These are phyloP conservation scores for Triangularia verruculosa DNA, from an alignment of 2,329 filamentous ascomycete genomes.

Conservation along the genomic window DNA sequence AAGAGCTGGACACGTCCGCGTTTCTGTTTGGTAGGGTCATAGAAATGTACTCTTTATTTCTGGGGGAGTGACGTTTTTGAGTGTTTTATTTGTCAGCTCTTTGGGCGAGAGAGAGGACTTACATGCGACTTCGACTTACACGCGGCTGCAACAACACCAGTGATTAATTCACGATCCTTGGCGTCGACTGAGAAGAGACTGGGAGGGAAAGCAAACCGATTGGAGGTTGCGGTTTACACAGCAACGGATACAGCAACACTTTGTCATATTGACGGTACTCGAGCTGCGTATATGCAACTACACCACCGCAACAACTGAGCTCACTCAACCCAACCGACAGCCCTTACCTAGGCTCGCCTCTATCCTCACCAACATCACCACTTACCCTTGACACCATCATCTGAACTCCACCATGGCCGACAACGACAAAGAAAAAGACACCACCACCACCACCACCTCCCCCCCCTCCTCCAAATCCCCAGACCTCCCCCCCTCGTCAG, in stretches of 20 bases:
- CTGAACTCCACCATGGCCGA: conserved; percentile 11
- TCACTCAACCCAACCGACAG: not conserved
- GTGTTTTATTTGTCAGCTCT: not conserved
- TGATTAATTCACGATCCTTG: not conserved
- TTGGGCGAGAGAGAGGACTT: not conserved
- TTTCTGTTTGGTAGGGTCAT: not conserved
- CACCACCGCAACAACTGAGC: not conserved
- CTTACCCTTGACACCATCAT: not conserved
- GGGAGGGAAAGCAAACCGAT: not conserved
- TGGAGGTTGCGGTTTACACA: not conserved
- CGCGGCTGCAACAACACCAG: not conserved
- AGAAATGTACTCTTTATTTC: not conserved
- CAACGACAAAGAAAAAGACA: conserved; percentile 9
- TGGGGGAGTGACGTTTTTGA: not conserved
- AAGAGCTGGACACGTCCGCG: not conserved
- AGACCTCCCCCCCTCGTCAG: not conserved
- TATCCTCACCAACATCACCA: not conserved
- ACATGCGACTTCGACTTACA: not conserved
- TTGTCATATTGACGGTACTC: not conserved
- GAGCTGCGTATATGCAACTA: not conserved
- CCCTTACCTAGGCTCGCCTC: too few species aligned
- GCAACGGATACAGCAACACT: not conserved
- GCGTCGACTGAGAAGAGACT: not conserved
- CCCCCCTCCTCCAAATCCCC: not conserved
- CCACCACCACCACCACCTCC: conserved; percentile 18